Base-by-base conservation (phyloP, 352 stramenopile species). In the Pythium grandisporangium region DNA sequence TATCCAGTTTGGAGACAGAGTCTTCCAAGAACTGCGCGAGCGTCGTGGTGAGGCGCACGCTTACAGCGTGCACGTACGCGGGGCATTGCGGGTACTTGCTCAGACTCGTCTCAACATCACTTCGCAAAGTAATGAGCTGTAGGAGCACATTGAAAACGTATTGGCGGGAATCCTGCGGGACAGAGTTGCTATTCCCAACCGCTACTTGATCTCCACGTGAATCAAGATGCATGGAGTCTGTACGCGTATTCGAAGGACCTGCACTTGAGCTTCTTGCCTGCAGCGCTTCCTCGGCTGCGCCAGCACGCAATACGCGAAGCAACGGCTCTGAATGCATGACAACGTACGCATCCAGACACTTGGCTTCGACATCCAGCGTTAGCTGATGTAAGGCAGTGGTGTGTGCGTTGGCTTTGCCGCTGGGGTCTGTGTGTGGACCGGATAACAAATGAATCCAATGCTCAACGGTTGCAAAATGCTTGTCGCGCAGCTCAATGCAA, bases 111-210 rank as follows among this genome's bases (percentile, higher is more conserved):
- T 90, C 74, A 7, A 89, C 53, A 27, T 89, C 73, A 36, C 71
- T 81, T 21, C 74, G 70, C 30, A 87, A 35, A 13, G 66, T 82
- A 42, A 92, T 84, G 14, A 92, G 55, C 43, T 84, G 69, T 29
- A 89, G 37, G 2, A 89, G 63, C 25, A 92, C 70, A 39, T 81
- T 82, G 41, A 92, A 89, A 1, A 92, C 67, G 45, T 92, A 89
- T 45, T 87, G 76, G 0, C 74, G 71, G 10, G 63, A 70, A 24
- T 87, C 70, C 5, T 67, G 70, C 3, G 67, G 69, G 23, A 65
- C 62, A n/a, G n/a, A n/a, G n/a, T n/a, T n/a, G 24, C 20, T 55
- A 27, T 48, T 50, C 21, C 46, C 21, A 0, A 24, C 17, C 37
- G 25, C 59, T 5, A 61, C 46, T 13, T 51, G 42, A 2, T 39